Evolutionary conservation across 441 rosid species (phyloP), one percentile per base, ranked within the genome.

Genomic region (Viola pubescens): DNA sequence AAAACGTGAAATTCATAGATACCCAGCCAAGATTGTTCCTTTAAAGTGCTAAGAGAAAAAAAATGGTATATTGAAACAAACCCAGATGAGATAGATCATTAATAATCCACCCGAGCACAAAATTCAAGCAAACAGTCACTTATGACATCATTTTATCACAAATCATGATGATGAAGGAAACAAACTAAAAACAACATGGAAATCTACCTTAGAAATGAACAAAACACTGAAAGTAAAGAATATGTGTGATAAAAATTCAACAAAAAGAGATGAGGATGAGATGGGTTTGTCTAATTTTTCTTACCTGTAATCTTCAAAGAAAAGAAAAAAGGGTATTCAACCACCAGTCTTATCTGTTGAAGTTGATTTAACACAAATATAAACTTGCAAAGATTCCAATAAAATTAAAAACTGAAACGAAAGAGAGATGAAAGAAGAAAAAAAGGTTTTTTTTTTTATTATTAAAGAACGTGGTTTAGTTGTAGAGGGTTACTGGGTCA

Each of bases 341-440:
- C 86, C 45, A 77, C 82, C 71, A 65, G 70, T 69, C 79, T 85
- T 78, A 65, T 74, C 69, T 70, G 7, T 42, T 37, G 39, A 7
- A 64, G 75, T 52, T 61, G 73, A 70, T 68, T 64, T 59, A 63
- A 56, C 48, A 11, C 9, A 50, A 40, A 47, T 55, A 40, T 34
- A 47, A 65, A 62, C 39, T 68, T 44, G 26, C 59, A 46, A 59
- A 64, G 75, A 77, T 67, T 70, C 82, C 78, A 14, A 55, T 59
- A 51, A 52, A 64, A 50, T 60, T 38, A 56, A 58, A 38, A 39
- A 34, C 39, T 46, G 67, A 61, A 51, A 4, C 55, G 5, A 40
- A 16, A 38, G 7, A 51, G 44, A 55, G 37, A 13, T 16, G 10
- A 6, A 10, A 37, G 48, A 16, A 34, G 8, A 9, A 42, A 47